Evolutionary conservation across 768 basidiomycete species (phyloP).

Genomic region (Kwoniella sp.): DNA sequence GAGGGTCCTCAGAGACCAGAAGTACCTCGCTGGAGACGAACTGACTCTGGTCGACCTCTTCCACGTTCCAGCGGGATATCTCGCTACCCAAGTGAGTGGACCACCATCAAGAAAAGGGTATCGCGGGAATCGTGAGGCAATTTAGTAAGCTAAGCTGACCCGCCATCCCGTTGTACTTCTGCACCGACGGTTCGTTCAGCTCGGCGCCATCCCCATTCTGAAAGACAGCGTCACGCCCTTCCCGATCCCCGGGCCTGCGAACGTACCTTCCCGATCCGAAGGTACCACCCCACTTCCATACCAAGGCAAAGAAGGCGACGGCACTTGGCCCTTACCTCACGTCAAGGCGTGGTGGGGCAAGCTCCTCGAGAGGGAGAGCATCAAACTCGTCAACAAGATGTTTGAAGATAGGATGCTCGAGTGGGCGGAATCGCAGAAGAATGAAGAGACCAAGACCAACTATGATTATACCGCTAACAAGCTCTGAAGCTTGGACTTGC

Average conservation of each 20-base stretch:
- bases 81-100: slow-evolving; percentile 2
- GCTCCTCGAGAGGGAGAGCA: slow-evolving; percentile 1
- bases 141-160: background rate
- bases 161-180: too few relatives aligned
- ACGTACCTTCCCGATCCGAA: background rate
- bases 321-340: slow-evolving; percentile 1
- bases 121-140: too few relatives aligned
- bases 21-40: slow-evolving; percentile 60
- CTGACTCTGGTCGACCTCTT: slow-evolving; percentile 66
- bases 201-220: slow-evolving; percentile 1
- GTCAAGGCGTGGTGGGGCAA: slow-evolving; percentile 6
- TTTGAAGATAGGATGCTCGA: background rate
- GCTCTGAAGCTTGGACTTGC: background rate
- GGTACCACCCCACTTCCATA: background rate
- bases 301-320: background rate
- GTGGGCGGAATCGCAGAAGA: slow-evolving; percentile 1
- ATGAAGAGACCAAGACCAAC: slow-evolving; percentile 1
- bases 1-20: slow-evolving; percentile 62
- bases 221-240: background rate
- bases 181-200: background rate
- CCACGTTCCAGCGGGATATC: slow-evolving; percentile 58
- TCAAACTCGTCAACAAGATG: slow-evolving; percentile 6
- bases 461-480: background rate
- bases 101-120: background rate
- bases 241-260: background rate